Evolutionary conservation across 2,329 filamentous ascomycete genomes (phyloP).

Genomic region (Aspergillus quadricinctus): DNA sequence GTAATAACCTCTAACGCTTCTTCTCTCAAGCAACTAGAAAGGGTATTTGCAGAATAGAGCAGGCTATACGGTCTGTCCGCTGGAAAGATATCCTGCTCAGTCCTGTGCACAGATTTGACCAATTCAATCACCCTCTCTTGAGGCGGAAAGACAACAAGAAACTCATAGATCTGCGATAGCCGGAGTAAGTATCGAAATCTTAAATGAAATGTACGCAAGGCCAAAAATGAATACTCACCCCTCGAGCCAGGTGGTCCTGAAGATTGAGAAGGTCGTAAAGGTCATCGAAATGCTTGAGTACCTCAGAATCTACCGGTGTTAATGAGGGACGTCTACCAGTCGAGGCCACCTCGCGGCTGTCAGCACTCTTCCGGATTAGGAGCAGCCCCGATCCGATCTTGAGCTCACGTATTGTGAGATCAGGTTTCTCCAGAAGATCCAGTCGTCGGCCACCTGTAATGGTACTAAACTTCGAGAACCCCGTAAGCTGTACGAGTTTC

Average conservation of each 20-base stretch:
- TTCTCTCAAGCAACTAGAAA: constrained; percentile 58
- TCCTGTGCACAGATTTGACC: constrained; percentile 52
- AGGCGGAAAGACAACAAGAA: constrained; percentile 66
- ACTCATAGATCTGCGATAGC: constrained; percentile 58
- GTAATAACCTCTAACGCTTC: constrained; percentile 35
- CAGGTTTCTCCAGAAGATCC: constrained; percentile 55
- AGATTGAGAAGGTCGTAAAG: constrained; percentile 77
- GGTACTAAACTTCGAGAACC: constrained; percentile 70
- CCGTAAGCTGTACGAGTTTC: constrained; percentile 63
- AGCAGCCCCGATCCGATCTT: constrained; percentile 62
- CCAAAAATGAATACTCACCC: constrained; percentile 46
- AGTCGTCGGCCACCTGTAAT: constrained; percentile 68
- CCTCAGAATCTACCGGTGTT: constrained; percentile 67
- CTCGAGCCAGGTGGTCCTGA: constrained; percentile 63
- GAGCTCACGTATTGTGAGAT: constrained; percentile 64
- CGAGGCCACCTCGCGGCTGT: constrained; percentile 35
- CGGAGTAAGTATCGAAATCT: constrained; percentile 5
- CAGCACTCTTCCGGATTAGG: constrained; percentile 57
- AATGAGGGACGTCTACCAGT: constrained; percentile 46
- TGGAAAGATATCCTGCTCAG: constrained; percentile 63
- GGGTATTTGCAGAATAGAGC: constrained; percentile 66
- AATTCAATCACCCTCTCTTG: constrained; percentile 58
- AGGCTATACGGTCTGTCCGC: constrained; percentile 65
- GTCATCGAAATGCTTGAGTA: constrained; percentile 76
- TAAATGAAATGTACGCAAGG: background rate